Percentiles rank a stretch among this genome's conserved stretches.
phyloP scores from a whole-genome alignment of 2,329 filamentous ascomycete genomes.

The Chaetomium strumarium region DNA sequence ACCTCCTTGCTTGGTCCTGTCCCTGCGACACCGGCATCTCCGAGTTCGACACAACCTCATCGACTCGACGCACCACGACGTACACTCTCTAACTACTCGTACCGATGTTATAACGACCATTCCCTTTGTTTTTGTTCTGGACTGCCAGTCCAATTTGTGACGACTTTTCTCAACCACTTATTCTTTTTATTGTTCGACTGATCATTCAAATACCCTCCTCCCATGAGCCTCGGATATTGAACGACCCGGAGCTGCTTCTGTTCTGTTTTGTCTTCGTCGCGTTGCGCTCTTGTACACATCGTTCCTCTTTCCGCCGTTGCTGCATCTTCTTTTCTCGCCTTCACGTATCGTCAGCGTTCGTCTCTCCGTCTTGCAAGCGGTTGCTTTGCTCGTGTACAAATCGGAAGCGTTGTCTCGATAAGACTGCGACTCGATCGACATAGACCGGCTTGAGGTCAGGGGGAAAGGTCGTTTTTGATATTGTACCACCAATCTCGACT shows the following conservation, averaged over 20 bases:
- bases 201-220: constrained; percentile 35
- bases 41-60: constrained; percentile 10
- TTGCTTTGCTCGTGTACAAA: constrained; percentile 18
- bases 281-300: constrained; percentile 29
- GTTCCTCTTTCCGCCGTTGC: constrained; percentile 13
- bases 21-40: background rate
- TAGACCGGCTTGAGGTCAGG: constrained; percentile 21
- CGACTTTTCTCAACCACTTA: constrained; percentile 26
- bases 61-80: constrained; percentile 17
- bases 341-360: constrained; percentile 7
- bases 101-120: constrained; percentile 42
- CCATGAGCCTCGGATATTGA: constrained; percentile 42
- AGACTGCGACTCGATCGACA: constrained; percentile 20
- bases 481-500: constrained; percentile 24
- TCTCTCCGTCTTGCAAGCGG: constrained; percentile 10
- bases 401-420: constrained; percentile 22
- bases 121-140: constrained; percentile 27
- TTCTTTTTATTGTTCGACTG: constrained; percentile 32
- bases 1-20: background rate
- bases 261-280: constrained; percentile 25
- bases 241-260: constrained; percentile 38
- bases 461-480: constrained; percentile 17
- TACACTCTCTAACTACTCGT: constrained; percentile 22
- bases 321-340: constrained; percentile 27
- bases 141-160: constrained; percentile 23